Evolutionary conservation across 208 protist species (phyloP), one percentile per base, ranked within the genome.

Genomic region (Trypanosoma brucei): DNA sequence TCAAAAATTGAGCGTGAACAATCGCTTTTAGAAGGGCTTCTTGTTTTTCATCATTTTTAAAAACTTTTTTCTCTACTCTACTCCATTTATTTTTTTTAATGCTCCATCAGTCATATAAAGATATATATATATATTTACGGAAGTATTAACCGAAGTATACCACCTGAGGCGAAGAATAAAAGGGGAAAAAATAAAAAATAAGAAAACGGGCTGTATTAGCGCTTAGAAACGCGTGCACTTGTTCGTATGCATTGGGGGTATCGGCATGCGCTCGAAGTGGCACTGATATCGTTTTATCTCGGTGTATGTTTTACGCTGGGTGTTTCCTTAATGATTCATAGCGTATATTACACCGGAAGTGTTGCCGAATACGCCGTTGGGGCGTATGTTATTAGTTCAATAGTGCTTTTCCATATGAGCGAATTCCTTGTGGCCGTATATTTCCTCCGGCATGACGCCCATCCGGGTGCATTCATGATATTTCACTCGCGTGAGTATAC

Each of bases 391-490:
- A 44, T 95, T 30, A 72, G 66, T 9, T 62, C 74, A 11, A 71
- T 82, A 52, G 55, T 92, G 3, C 59, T 75, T 6, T 95, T 96
- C 60, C 88, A 96, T 59, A 54, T 93, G 57, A 56, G 60, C 36
- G 88, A 96, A 72, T 96, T 94, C 55, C 34, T 91, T 13, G 68
- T 79, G 5, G 82, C 84, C 1, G 73, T 76, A 2, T 30, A 57
- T 0, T 50, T 74, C 8, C 62, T 81, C 1, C 83, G 80, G 1
- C 78, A 86, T 56, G 86, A 96, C 62, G 76, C 81, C 0, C 79
- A 92, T 62, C 79, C 81, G 0, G 73, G 75, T 46, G 75, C 87
- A 3, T 96, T 95, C 58, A 88, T 96, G 85, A n/a, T 96, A 0
- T 83, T 78, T 54, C 80, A 94, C 64, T 93, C 88, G 4, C 45